Base-by-base conservation (phyloP, 768 basidiomycete genomes). In the Suillus placidus region DNA sequence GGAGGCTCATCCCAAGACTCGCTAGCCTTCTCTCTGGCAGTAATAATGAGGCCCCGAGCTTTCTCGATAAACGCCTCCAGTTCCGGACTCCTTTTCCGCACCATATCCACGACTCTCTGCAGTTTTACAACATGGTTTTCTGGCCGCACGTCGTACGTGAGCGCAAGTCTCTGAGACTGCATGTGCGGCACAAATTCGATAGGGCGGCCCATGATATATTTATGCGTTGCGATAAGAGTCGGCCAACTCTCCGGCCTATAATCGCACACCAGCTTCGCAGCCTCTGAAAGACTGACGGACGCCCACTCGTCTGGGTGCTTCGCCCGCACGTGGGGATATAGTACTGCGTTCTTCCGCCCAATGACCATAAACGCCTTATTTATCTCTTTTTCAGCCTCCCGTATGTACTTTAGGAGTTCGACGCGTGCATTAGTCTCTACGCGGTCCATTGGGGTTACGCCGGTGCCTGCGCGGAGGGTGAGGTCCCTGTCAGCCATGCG, bases 61-160 rank as follows among this genome's bases (percentile, higher is more conserved):
- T 88, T 89, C 52, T 68, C 66, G 9, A 80, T 76, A 72, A 93
- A 93, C 3, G 70, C 66, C 18, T 78, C 71, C 34, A 93, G 68
- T 9, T 79, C 77, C 1, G 81, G 77, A 55, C 78, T 73, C 16
- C 72, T 73, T 12, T 67, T 65, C 32, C 82, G 78, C 37, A 84
- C 77, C 86, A 91, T 85, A 10, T 76, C 71, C 20, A 71, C 72
- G 2, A 93, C 85, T 5, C 66, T 69, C 42, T 81, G 64, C 45
- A 93, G 76, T 62, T 82, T 82, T 32, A 83, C 71, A 3, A 91
- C 78, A 42, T 92, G 84, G 4, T 79, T 74, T 56, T 76, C 73
- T 0, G 93, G 91, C 2, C 93, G 87, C 37, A 95, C 84, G 51
- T 80, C 70, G 76, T 94, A 91, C 1, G 68, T 76, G 64, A 87